Conservation (phyloP, 78 protist genomes). For the Protostelium mycophagum region DNA sequence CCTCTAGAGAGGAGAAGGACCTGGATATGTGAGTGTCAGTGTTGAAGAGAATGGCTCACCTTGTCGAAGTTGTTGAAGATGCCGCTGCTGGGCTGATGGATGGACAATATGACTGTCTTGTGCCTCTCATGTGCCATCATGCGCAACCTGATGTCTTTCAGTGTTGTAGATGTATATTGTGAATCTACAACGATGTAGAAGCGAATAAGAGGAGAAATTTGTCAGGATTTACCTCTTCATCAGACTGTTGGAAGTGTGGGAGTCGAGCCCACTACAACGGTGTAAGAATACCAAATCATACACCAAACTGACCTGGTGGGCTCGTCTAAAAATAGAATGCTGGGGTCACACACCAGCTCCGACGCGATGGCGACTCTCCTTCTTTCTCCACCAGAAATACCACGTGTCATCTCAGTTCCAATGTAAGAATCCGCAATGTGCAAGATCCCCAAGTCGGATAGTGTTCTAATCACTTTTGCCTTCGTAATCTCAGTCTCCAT, state of each 20-base stretch:
- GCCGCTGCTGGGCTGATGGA: constrained; percentile 85
- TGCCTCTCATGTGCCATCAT: constrained; percentile 26
- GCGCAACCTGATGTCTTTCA: no score
- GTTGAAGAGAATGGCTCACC: constrained; percentile 56
- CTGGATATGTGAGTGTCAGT: no score
- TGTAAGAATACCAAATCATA: no score
- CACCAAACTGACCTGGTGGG: no score
- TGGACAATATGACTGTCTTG: constrained; percentile 52
- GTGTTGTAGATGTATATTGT: no score
- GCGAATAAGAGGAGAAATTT: not conserved
- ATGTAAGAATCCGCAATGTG: constrained; percentile 47
- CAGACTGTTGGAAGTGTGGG: constrained; percentile 18
- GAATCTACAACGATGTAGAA: not conserved
- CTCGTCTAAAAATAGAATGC: constrained; percentile 78
- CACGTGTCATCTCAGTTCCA: constrained; percentile 78
- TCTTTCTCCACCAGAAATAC: constrained; percentile 91
- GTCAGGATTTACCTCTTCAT: not conserved
- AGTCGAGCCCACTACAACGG: constrained; percentile 78
- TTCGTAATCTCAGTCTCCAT: no score
- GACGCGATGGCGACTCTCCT: constrained; percentile 66
- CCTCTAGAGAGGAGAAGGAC: constrained; percentile 34
- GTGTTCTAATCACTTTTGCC: not conserved
- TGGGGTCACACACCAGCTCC: constrained; percentile 71
- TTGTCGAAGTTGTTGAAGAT: constrained; percentile 66
- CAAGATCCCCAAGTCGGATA: constrained; percentile 56